Base-by-base conservation (phyloP, 2,329 filamentous ascomycete genomes). In the Aspergillus udagawae region DNA sequence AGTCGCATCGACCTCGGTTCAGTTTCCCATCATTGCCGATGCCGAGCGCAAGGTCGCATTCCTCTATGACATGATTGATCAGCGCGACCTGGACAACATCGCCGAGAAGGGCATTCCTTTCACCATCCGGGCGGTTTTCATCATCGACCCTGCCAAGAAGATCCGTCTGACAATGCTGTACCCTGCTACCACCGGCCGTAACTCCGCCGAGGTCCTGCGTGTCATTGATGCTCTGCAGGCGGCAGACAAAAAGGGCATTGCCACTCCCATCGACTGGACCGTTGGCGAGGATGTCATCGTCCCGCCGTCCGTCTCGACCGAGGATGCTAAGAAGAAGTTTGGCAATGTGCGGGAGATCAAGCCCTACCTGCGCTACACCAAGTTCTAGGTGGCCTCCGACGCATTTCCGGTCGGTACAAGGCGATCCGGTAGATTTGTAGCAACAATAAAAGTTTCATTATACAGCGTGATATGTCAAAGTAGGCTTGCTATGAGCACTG, bases 101-200 rank as follows among this genome's bases (percentile, higher is more conserved):
- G 89, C 92, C 75, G 76, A 83, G 70, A 91, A 91, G 83, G 88
- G 88, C 59, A 62, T 69, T 63, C 60, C 92, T 56, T 93, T 96
- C 79, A 96, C 92, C 67, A 96, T 97, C 79, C 91, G 92, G 70
- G 91, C 89, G 67, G 92, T 96, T 73, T 96, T 95, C 83, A 83
- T 96, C 79, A 94, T 96, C 75, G 92, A 96, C 81, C 92, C 92
- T 63, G 86, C 85, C 77, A 96, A 96, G 87, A 93, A 88, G 76
- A 94, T 96, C 79, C 88, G 92, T 68, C 86, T 92, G 73, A 95
- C 91, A 75, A 89, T 96, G 80, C 87, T 90, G 72, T 97, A 96
- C 82, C 92, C 92, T 47, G 92, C 92, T 60, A 92, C 89, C 58
- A 95, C 91, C 49, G 92, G 92, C 77, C 86, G 89, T 72, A 92